Conservation (phyloP, 495 filamentous ascomycete species). For the Trichoderma asperelloides region DNA sequence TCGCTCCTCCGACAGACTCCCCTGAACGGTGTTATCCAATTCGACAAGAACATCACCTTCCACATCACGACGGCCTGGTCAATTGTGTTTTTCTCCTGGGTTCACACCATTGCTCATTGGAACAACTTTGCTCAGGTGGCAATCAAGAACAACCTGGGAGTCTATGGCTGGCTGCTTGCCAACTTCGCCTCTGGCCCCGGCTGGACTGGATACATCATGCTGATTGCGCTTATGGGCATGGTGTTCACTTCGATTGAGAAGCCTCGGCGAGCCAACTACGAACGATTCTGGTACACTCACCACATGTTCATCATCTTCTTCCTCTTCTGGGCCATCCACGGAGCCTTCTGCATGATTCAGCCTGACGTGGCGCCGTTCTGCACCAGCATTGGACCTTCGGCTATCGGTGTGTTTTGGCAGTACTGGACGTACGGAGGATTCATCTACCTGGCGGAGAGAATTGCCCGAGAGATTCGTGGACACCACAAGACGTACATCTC, state of each 20-base stretch:
- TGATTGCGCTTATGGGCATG: constrained; percentile 58
- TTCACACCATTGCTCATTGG: constrained; percentile 74
- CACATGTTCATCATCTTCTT: constrained; percentile 74
- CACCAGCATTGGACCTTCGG: constrained; percentile 45
- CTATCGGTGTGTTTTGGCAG: constrained; percentile 69
- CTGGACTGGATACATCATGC: constrained; percentile 74
- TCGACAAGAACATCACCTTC: constrained; percentile 76
- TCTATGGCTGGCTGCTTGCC: constrained; percentile 59
- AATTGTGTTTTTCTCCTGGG: constrained; percentile 72
- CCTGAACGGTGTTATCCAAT: constrained; percentile 68
- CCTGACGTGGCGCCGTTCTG: constrained; percentile 64
- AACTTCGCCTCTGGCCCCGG: constrained; percentile 68
- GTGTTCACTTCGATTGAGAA: constrained; percentile 61
- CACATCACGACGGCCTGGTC: constrained; percentile 75
- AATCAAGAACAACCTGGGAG: constrained; percentile 58
- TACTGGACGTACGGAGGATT: constrained; percentile 72
- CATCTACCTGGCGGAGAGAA: constrained; percentile 59
- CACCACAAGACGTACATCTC: constrained; percentile 70
- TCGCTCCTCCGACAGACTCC: constrained; percentile 66
- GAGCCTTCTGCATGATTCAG: constrained; percentile 74
- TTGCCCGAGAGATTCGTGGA: constrained; percentile 61
- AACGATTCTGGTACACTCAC: constrained; percentile 74
- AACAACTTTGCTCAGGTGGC: constrained; percentile 70
- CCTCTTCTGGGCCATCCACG: constrained; percentile 73
- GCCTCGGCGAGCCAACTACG: constrained; percentile 60